Percentiles rank a stretch among this genome's conserved stretches.
Conservation (phyloP, 1,139 yeast species). For the Candida sojae region DNA sequence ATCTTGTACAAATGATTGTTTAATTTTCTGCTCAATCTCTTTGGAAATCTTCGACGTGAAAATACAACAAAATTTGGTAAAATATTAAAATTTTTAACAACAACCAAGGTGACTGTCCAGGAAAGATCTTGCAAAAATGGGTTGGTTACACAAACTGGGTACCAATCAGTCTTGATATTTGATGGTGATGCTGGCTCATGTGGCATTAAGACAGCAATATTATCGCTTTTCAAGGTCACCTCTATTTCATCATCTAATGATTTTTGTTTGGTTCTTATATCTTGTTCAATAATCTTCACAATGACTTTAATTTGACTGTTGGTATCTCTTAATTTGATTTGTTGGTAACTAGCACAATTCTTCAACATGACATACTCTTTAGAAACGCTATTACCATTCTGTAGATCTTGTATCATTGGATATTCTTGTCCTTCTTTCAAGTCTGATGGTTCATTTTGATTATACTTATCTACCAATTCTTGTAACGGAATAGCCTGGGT, state of each 20-base stretch:
- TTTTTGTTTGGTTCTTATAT: slow-evolving; percentile 30
- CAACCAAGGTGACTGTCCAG: not conserved
- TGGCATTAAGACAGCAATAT: slow-evolving; percentile 2
- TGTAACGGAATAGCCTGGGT: slow-evolving; percentile 9
- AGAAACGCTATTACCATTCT: not conserved
- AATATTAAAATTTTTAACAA: slow-evolving; percentile 8
- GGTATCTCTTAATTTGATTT: not conserved
- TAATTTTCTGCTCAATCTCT: slow-evolving; percentile 24
- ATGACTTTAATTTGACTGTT: slow-evolving; percentile 9
- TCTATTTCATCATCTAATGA: slow-evolving; percentile 36
- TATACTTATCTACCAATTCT: slow-evolving; percentile 4
- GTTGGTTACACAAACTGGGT: not conserved
- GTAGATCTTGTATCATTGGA: not conserved
- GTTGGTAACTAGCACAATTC: not conserved
- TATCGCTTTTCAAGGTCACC: slow-evolving; percentile 21
- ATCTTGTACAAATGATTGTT: slow-evolving; percentile 38
- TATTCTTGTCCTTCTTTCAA: not conserved
- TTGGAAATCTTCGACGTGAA: slow-evolving; percentile 1
- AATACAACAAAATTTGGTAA: slow-evolving; percentile 9
- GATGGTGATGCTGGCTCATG: not conserved
- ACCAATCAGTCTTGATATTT: not conserved
- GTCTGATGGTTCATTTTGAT: not conserved
- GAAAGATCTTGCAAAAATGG: not conserved
- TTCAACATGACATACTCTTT: not conserved
- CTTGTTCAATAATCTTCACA: slow-evolving; percentile 30